These are phyloP conservation scores for Microstegium vimineum DNA, from an alignment of 176 grass and related monocot species.

Conservation along the genomic window DNA sequence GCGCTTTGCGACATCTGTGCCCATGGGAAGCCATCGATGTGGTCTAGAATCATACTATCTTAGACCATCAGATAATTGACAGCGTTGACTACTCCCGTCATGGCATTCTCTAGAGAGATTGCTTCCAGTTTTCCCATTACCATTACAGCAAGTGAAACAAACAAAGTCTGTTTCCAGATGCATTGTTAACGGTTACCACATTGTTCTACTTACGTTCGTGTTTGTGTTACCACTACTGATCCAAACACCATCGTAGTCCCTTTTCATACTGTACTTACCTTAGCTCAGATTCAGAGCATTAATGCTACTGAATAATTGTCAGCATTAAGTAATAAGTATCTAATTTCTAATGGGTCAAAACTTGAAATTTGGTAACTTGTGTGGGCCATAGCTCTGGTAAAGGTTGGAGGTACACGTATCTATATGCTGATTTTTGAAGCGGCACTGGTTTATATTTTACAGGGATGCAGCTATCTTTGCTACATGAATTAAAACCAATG, in stretches of 20 bases:
- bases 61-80: no score
- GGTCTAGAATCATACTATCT: no score
- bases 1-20: no score
- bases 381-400: background rate
- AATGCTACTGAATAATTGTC: background rate
- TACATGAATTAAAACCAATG: background rate
- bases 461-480: background rate
- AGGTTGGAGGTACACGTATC: background rate
- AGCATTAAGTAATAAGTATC: background rate
- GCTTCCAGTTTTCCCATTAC: no score
- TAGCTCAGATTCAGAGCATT: background rate
- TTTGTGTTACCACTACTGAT: no score
- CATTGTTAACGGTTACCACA: background rate
- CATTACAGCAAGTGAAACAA: background rate
- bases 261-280: background rate
- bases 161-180: background rate
- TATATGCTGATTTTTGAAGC: background rate
- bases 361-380: background rate
- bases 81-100: no score
- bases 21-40: no score
- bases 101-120: no score
- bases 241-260: background rate
- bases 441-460: background rate
- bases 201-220: no score
- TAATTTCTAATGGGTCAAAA: background rate